These are phyloP conservation scores for Diplocarpon rosae DNA, from an alignment of 2,329 filamentous ascomycete species.

Conservation along the genomic window DNA sequence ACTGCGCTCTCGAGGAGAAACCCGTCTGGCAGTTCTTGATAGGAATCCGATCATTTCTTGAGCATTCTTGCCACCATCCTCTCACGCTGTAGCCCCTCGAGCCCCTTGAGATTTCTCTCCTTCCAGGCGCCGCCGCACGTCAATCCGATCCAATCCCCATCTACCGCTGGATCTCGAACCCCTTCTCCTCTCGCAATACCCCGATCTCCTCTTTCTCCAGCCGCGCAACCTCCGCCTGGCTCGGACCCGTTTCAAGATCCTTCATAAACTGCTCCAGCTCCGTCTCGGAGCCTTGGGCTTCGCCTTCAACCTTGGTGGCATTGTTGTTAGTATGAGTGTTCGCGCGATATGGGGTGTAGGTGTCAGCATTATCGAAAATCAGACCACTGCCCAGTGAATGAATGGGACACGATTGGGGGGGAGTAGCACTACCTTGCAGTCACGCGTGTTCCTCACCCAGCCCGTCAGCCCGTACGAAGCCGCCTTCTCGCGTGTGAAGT, in stretches of 20 bases:
- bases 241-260: conserved; percentile 65
- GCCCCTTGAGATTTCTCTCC: too few species aligned
- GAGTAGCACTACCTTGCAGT: conserved; percentile 37
- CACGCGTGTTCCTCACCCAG: conserved; percentile 49
- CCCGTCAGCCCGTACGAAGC: conserved; percentile 41
- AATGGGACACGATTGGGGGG: neutral
- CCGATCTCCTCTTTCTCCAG: conserved; percentile 60
- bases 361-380: neutral
- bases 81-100: too few species aligned
- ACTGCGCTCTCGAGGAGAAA: too few species aligned
- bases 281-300: conserved; percentile 66
- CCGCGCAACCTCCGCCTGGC: conserved; percentile 59
- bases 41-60: too few species aligned
- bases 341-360: neutral
- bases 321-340: too few species aligned
- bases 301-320: conserved; percentile 91
- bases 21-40: too few species aligned
- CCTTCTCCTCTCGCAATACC: conserved; percentile 52
- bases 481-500: conserved; percentile 44
- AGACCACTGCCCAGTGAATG: neutral
- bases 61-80: too few species aligned
- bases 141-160: too few species aligned
- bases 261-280: conserved; percentile 59
- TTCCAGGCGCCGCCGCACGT: too few species aligned
- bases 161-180: conserved; percentile 43